Percentiles rank a stretch among this genome's conserved stretches.
These are phyloP conservation scores for Acanthamoeba healyi DNA, from an alignment of 208 protist genomes.

Conservation along the genomic window DNA sequence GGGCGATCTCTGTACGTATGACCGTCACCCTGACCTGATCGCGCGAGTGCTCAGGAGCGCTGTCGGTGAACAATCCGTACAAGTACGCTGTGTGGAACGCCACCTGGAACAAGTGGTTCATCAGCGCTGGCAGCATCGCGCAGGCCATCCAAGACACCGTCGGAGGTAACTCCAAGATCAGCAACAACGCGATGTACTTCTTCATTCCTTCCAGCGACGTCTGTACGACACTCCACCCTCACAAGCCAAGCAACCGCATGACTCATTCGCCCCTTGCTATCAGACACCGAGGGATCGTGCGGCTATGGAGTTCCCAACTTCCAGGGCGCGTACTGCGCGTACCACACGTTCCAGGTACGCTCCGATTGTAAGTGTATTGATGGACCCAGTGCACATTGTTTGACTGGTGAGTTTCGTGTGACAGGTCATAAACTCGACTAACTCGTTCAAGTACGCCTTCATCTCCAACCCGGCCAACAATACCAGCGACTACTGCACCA, in stretches of 20 bases:
- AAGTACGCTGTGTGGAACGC: slow-evolving; percentile 37
- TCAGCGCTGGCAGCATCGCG: neutral
- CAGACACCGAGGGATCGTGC: slow-evolving; percentile 10
- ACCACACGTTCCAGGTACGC: slow-evolving; percentile 30
- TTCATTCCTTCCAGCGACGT: slow-evolving; percentile 56
- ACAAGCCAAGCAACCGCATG: too few species aligned
- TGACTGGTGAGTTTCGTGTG: neutral
- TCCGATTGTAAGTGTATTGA: neutral
- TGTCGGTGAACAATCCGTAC: slow-evolving; percentile 8
- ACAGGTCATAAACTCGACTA: neutral
- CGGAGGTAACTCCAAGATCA: neutral
- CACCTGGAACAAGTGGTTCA: slow-evolving; percentile 18
- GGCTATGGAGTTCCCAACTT: slow-evolving; percentile 44
- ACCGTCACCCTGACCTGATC: too few species aligned
- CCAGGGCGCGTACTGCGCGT: slow-evolving; percentile 30
- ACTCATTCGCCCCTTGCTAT: too few species aligned
- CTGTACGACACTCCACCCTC: neutral
- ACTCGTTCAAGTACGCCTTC: neutral
- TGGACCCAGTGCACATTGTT: neutral
- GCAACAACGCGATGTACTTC: slow-evolving; percentile 38
- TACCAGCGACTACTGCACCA: slow-evolving; percentile 22
- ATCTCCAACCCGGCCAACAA: slow-evolving; percentile 31
- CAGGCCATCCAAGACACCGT: neutral
- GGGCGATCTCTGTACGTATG: neutral
- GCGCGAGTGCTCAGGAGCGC: too few species aligned